Base-by-base conservation (phyloP, 352 stramenopile species). In the Plasmopara muralis region DNA sequence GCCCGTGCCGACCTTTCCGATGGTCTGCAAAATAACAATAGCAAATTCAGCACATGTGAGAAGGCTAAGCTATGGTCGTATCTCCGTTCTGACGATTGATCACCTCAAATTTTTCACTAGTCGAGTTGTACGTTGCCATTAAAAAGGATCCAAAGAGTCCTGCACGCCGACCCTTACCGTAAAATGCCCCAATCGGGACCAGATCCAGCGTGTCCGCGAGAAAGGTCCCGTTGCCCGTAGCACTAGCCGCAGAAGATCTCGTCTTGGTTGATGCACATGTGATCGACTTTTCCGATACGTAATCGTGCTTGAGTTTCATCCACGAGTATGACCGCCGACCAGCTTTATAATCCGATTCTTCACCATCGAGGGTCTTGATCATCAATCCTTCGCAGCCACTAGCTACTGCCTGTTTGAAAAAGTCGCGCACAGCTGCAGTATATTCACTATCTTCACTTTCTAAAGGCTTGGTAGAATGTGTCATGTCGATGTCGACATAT, bases 141-240 rank as follows among this genome's bases (percentile, higher is more conserved):
- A 99, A 72, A 64, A 98, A 99, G 13, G 97, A 97, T 1, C 97
- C 97, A 72, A 97, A 99, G 14, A 92, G 82, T 9, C 96, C 96
- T 6, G 89, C 93, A 29, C 95, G 83, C 47, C 97, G 98, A 0
- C 96, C 87, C 65, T 91, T 89, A 33, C 97, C 97, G 54, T 97
- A 85, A 68, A 97, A 99, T 5, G 94, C 97, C 2, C 94, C 97
- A 46, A 99, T 89, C 0, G 96, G 95, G n/a, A 99, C 96, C 30
- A 99, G 75, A 72, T 99, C 97, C 18, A 99, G 78, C 14, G 95
- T 88, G 49, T 93, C 82, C 4, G 77, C 74, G 5, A 93, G 63
- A 49, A 90, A 93, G 6, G 65, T 69, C 12, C 79, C 77, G 15
- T 70, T 74, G 15, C 61, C 60, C 34, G 16, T 53, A 16, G 45